Percentiles rank a stretch among this genome's conserved stretches.
Evolutionary conservation across 179 eudicot species (phyloP).

Genomic region (Patellifolia procumbens): DNA sequence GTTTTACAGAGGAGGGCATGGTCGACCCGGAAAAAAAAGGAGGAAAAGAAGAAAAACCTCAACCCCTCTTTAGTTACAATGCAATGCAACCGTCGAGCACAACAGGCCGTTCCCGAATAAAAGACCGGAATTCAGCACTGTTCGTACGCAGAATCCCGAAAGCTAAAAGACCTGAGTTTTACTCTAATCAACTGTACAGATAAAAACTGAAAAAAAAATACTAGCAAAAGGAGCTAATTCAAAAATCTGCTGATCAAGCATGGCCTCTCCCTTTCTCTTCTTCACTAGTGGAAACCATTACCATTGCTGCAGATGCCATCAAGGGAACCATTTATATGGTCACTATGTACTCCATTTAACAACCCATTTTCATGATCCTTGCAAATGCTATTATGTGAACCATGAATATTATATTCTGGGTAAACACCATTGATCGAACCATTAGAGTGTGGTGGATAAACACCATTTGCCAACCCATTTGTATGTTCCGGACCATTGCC

Average conservation of each 20-base stretch:
- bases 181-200: constrained; percentile 28
- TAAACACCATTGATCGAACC: constrained; percentile 12
- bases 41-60: constrained; percentile 6
- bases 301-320: constrained; percentile 32
- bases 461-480: constrained; percentile 19
- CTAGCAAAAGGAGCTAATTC: constrained; percentile 18
- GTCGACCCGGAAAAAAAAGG: constrained; percentile 18
- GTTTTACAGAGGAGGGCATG: constrained; percentile 14
- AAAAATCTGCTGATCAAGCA: constrained; percentile 16
- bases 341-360: constrained; percentile 22
- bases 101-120: constrained; percentile 60
- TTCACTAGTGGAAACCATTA: constrained; percentile 20
- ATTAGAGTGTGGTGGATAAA: constrained; percentile 9
- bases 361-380: constrained; percentile 21
- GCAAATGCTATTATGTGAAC: constrained; percentile 38
- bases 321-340: constrained; percentile 12
- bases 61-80: constrained; percentile 20
- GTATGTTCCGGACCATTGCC: constrained; percentile 18
- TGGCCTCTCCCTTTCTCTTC: background rate
- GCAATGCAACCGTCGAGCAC: constrained; percentile 31
- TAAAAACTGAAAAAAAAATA: constrained; percentile 9
- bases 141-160: constrained; percentile 31
- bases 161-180: constrained; percentile 36
- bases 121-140: constrained; percentile 56
- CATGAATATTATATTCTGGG: constrained; percentile 16